A percentile compares a stretch with the other conserved stretches of the same genome.
These are phyloP conservation scores for Protomyces gravidus DNA, from an alignment of 1,139 yeast species.

Conservation along the genomic window DNA sequence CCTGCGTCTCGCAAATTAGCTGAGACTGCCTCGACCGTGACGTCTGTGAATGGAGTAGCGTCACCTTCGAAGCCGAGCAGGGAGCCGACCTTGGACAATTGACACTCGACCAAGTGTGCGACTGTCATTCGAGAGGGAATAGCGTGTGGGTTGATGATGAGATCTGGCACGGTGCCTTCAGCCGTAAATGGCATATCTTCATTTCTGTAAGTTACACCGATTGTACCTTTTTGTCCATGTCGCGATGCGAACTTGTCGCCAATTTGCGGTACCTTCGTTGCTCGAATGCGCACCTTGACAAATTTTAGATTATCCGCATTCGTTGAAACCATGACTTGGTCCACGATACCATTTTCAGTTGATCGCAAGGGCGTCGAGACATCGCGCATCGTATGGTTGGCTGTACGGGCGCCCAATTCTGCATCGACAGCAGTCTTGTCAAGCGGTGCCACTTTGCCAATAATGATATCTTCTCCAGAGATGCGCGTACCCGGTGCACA, in stretches of 20 bases:
- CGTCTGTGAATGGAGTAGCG: constrained; percentile 90
- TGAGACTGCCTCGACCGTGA: constrained; percentile 94
- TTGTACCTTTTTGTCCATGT: constrained; percentile 99
- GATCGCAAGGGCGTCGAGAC: constrained; percentile 96
- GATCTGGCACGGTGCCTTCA: constrained; percentile 94
- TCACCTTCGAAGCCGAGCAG: constrained; percentile 96
- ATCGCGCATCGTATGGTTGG: constrained; percentile 95
- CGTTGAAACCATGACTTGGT: constrained; percentile 92
- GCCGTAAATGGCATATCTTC: constrained; percentile 99
- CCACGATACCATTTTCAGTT: constrained; percentile 97
- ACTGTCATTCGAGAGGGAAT: constrained; percentile 99
- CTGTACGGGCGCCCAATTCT: constrained; percentile 96
- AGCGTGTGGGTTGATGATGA: constrained; percentile 97
- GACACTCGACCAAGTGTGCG: constrained; percentile 97
- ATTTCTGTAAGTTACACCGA: constrained; percentile 96
- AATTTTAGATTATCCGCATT: constrained; percentile 97
- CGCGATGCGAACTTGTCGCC: constrained; percentile 99
- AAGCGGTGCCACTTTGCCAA: constrained; percentile 97
- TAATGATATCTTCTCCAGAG: constrained; percentile 96
- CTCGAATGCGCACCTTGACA: constrained; percentile 97
- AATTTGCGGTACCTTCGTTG: constrained; percentile 95
- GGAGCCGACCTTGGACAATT: constrained; percentile 89
- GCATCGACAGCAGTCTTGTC: constrained; percentile 82
- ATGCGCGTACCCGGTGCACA: constrained; percentile 98
- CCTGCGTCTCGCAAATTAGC: constrained; percentile 89